Conservation (phyloP, 176 grass and related monocot species). For the Aegilops speltoides region DNA sequence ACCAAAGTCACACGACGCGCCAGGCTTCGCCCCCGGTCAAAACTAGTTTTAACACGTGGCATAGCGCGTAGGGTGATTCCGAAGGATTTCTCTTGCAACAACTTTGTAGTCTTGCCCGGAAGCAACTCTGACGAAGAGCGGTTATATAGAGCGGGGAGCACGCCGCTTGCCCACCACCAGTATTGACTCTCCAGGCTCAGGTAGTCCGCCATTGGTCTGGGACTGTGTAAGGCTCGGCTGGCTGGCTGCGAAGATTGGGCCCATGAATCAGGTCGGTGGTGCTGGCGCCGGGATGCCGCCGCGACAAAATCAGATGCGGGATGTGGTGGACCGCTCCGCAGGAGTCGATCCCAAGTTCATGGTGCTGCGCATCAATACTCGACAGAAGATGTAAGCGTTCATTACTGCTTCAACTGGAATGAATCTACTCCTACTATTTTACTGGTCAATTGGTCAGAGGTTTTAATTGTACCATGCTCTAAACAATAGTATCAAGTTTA, state of each 20-base stretch:
- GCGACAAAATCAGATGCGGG: slow-evolving; percentile 48
- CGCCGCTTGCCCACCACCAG: background rate
- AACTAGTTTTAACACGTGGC: background rate
- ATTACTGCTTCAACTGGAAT: slow-evolving; percentile 3
- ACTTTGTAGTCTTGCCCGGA: background rate
- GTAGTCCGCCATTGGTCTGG: background rate
- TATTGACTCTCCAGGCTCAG: background rate
- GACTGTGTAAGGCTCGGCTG: background rate
- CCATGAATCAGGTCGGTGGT: slow-evolving; percentile 35
- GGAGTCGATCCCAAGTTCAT: slow-evolving; percentile 39
- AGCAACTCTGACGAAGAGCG: background rate
- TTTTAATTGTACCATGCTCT: background rate
- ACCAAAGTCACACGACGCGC: background rate
- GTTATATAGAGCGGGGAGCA: background rate
- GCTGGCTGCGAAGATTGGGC: background rate
- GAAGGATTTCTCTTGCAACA: background rate
- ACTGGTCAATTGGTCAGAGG: background rate
- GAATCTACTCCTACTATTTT: background rate
- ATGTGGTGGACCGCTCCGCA: background rate
- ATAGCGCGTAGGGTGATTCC: background rate
- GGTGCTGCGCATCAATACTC: slow-evolving; percentile 34
- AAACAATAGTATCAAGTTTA: background rate
- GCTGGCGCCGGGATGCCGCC: slow-evolving; percentile 26
- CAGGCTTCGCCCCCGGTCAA: no score
- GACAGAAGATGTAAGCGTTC: slow-evolving; percentile 52